These are phyloP conservation scores for Colletotrichum destructivum DNA, from an alignment of 2,329 filamentous ascomycete species.

Conservation along the genomic window DNA sequence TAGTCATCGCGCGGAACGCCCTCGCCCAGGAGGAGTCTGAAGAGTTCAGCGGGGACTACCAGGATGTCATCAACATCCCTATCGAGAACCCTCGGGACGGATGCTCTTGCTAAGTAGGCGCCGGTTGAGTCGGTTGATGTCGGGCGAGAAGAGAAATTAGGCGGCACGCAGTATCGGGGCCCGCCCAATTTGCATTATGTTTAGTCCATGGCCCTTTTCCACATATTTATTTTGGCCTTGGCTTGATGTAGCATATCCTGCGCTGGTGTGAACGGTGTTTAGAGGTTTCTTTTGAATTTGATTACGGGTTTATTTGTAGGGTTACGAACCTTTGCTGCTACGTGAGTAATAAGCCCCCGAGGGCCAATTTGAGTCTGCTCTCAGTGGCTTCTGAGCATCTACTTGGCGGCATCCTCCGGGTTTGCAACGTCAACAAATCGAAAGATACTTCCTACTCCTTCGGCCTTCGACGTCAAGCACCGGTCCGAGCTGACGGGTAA, in stretches of 20 bases:
- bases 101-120: constrained; percentile 69
- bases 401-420: background rate
- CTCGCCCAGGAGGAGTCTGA: constrained; percentile 97
- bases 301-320: constrained; percentile 30
- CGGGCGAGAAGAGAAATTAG: constrained; percentile 8
- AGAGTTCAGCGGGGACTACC: constrained; percentile 97
- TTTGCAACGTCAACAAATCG: background rate
- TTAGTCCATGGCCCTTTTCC: constrained; percentile 35
- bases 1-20: constrained; percentile 96
- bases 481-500: constrained; percentile 24
- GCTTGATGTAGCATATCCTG: constrained; percentile 45
- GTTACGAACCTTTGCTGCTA: constrained; percentile 1
- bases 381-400: background rate
- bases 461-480: background rate
- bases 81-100: constrained; percentile 94
- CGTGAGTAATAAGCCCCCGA: background rate
- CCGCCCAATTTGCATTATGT: constrained; percentile 35
- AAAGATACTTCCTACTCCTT: background rate
- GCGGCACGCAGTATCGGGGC: constrained; percentile 27
- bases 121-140: constrained; percentile 31
- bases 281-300: constrained; percentile 41
- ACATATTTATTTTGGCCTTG: constrained; percentile 41
- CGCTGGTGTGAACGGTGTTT: constrained; percentile 43
- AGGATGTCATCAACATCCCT: constrained; percentile 98
- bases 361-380: background rate